Evolutionary conservation across 2,329 filamentous ascomycete genomes (phyloP), one percentile per base, ranked within the genome.

Genomic region (Colletotrichum lupini): DNA sequence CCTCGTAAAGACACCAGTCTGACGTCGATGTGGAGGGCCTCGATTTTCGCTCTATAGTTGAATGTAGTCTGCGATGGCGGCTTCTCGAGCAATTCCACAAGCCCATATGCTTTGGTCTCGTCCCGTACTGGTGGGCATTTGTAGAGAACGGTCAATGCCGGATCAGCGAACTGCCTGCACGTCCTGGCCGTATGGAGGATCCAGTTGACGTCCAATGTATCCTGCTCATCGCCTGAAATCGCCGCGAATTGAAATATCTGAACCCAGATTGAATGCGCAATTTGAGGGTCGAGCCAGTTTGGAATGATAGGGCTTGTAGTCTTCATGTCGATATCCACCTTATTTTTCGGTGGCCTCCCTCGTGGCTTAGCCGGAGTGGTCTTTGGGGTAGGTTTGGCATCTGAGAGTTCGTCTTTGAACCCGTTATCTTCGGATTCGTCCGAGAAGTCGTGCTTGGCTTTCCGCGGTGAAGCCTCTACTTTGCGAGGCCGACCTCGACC

Each of bases 141-240:
- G 80, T 97, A 97, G 5, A 97, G 85, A 1, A 90, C 92, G 5
- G 91, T 91, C 63, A 97, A 82, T 1, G 93, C 93, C 5, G 94
- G 92, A 77, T 95, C 94, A 0, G 89, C 84, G 70, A 95, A 94
- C 2, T 86, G 81, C 63, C 86, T 89, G 76, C 92, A 95, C 19
- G 91, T 83, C 2, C 87, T 85, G 46, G 93, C 90, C 57, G 89
- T 84, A n/a, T 86, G 85, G 11, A 93, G 81, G 7, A 97, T 88
- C 92, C 92, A 95, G 77, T 86, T 85, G 14, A 85, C 86, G 77
- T 85, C 84, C 78, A 84, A 30, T 12, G 63, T 16, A 49, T 68
- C 56, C 7, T 74, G 55, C 37, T 74, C 72, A 5, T 83, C 78
- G 1, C 80, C 77, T 9, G 78, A 76, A 37, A 85, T 82, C 19